Evolutionary conservation across 2,329 filamentous ascomycete species (phyloP).

Genomic region (Setomelanomma holmii): DNA sequence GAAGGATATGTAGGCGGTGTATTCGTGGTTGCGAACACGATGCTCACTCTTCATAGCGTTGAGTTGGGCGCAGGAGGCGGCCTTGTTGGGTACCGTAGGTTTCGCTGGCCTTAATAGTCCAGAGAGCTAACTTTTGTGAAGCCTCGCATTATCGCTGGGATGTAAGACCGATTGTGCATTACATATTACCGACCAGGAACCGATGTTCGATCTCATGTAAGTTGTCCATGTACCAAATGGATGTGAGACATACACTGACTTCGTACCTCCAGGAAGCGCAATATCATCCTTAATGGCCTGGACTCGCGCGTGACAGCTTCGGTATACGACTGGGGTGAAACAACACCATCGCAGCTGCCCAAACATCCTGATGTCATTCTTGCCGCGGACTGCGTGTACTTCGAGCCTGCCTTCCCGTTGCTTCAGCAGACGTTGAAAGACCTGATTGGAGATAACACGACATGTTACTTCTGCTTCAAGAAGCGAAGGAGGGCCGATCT

Average conservation of each 20-base stretch:
- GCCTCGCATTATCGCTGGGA: slow-evolving; percentile 65
- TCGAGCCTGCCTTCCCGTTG: slow-evolving; percentile 92
- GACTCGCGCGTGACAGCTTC: slow-evolving; percentile 67
- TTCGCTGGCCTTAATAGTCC: background rate
- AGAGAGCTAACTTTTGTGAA: slow-evolving; percentile 21
- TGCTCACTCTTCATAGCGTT: slow-evolving; percentile 62
- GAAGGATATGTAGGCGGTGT: slow-evolving; percentile 70
- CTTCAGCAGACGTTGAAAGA: slow-evolving; percentile 79
- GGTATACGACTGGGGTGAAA: slow-evolving; percentile 78
- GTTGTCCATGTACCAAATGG: too few species aligned
- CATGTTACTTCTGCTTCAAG: slow-evolving; percentile 94
- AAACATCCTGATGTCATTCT: slow-evolving; percentile 79
- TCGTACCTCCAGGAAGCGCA: too few species aligned
- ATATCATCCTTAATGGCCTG: slow-evolving; percentile 82
- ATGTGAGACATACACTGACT: too few species aligned
- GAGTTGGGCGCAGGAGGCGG: slow-evolving; percentile 93
- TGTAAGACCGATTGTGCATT: slow-evolving; percentile 65
- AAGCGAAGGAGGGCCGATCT: slow-evolving; percentile 77
- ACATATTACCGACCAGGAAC: slow-evolving; percentile 83
- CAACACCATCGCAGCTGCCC: slow-evolving; percentile 50
- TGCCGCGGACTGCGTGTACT: slow-evolving; percentile 97
- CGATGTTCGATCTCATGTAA: slow-evolving; percentile 89
- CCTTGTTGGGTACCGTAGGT: slow-evolving; percentile 67
- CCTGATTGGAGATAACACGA: slow-evolving; percentile 68
- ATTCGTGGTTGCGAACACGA: background rate